Percentiles rank a stretch among this genome's conserved stretches.
Conservation (phyloP, 192 early-diverging fungal species). For the Coemansia nantahalensis region DNA sequence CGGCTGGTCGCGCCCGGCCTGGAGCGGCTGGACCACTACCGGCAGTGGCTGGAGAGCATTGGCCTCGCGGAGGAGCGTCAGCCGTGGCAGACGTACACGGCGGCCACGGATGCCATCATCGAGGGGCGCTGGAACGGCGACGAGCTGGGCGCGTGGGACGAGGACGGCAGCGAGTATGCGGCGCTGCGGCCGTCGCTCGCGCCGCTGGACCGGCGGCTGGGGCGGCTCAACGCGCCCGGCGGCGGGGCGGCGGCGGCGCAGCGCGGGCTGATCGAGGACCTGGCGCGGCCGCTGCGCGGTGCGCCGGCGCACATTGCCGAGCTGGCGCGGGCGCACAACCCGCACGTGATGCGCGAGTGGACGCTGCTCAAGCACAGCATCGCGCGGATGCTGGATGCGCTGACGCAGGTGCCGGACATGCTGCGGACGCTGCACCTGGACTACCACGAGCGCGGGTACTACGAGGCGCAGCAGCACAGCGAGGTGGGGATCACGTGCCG, state of each 20-base stretch:
- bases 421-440: constrained; percentile 44
- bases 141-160: constrained; percentile 8
- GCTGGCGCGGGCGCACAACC: constrained; percentile 43
- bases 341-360: constrained; percentile 42
- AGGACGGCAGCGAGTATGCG: constrained; percentile 16
- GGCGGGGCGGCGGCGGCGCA: constrained; percentile 6
- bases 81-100: constrained; percentile 32
- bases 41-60: constrained; percentile 28
- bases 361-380: constrained; percentile 40
- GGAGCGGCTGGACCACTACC: constrained; percentile 27
- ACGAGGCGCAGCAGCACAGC: constrained; percentile 6
- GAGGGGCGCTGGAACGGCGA: constrained; percentile 10
- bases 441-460: constrained; percentile 29
- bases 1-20: constrained; percentile 49
- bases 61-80: constrained; percentile 26
- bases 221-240: constrained; percentile 20
- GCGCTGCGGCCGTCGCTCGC: constrained; percentile 32
- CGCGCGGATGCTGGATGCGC: constrained; percentile 41
- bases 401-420: constrained; percentile 49
- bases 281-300: neutral
- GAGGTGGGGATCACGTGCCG: constrained; percentile 9
- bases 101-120: constrained; percentile 35
- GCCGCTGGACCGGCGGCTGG: constrained; percentile 26
- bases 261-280: constrained; percentile 8
- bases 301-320: constrained; percentile 30